Conservation (phyloP, 495 filamentous ascomycete genomes). For the Penicillium cinerascens region DNA sequence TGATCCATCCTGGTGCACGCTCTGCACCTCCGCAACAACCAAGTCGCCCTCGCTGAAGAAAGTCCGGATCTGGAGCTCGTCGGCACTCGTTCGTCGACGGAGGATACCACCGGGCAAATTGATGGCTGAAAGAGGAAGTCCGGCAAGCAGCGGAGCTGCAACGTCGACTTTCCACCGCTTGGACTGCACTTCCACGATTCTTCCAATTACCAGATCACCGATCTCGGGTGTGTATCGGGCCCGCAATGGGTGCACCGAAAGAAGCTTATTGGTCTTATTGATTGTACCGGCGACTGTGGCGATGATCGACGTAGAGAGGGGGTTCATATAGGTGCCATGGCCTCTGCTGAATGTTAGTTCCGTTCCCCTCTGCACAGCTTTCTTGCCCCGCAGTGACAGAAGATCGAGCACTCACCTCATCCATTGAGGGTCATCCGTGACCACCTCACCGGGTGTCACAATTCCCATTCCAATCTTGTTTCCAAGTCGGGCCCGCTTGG, state of each 20-base stretch:
- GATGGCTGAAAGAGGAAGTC: constrained; percentile 80
- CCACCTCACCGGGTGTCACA: constrained; percentile 84
- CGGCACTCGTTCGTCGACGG: constrained; percentile 82
- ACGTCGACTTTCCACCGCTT: constrained; percentile 94
- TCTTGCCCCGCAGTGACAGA: neutral
- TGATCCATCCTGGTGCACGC: constrained; percentile 71
- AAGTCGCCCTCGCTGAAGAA: constrained; percentile 92
- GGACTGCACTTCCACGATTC: constrained; percentile 87
- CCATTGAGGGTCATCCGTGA: constrained; percentile 92
- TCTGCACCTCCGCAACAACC: constrained; percentile 87
- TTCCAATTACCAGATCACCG: constrained; percentile 89
- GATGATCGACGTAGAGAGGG: constrained; percentile 62
- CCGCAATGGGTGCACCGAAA: constrained; percentile 81
- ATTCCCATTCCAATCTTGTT: constrained; percentile 45
- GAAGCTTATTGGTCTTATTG: constrained; percentile 89
- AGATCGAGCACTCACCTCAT: constrained; percentile 63
- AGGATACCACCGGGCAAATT: constrained; percentile 94
- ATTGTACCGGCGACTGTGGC: constrained; percentile 86
- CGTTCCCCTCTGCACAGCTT: neutral
- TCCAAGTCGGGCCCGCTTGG: constrained; percentile 39
- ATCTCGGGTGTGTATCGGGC: constrained; percentile 96
- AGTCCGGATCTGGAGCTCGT: constrained; percentile 90
- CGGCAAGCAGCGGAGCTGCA: constrained; percentile 73
- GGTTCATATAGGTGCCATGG: constrained; percentile 72
- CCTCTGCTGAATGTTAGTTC: constrained; percentile 49